Percentiles rank a stretch among this genome's conserved stretches.
These are phyloP conservation scores for Pochonia chlamydosporia DNA, from an alignment of 2,329 filamentous ascomycete genomes.

Conservation along the genomic window DNA sequence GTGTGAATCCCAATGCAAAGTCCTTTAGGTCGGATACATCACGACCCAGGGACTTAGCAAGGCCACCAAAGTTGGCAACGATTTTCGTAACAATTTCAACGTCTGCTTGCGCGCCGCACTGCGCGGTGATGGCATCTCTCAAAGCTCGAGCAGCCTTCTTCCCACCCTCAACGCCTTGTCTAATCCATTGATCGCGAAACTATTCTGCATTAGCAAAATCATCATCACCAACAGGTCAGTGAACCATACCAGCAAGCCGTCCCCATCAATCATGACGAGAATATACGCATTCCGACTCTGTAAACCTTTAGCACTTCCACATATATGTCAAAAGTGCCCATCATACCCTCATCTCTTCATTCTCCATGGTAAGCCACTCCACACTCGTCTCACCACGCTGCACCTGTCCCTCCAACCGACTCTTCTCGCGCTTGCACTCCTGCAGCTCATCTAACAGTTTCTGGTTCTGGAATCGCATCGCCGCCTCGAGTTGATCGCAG, in stretches of 20 bases:
- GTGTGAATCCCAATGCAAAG: conserved; percentile 56
- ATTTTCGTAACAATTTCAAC: conserved; percentile 52
- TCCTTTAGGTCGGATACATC: conserved; percentile 46
- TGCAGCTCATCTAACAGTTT: conserved; percentile 34
- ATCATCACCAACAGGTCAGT: not conserved
- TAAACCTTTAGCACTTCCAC: not conserved
- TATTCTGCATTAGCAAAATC: conserved; percentile 21
- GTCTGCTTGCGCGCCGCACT: conserved; percentile 38
- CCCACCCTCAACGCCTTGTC: conserved; percentile 49
- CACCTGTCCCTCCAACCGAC: conserved; percentile 44
- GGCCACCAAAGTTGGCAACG: conserved; percentile 46
- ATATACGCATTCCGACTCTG: conserved; percentile 55
- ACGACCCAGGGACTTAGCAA: conserved; percentile 43
- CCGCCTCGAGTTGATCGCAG: conserved; percentile 36
- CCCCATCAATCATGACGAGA: conserved; percentile 56
- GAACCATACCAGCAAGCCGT: conserved; percentile 49
- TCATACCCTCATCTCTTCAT: conserved; percentile 41
- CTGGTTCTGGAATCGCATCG: conserved; percentile 37
- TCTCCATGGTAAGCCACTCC: conserved; percentile 29
- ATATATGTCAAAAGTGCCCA: conserved; percentile 7
- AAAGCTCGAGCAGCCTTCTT: conserved; percentile 46
- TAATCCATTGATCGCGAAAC: conserved; percentile 53
- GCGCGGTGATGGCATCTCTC: conserved; percentile 39
- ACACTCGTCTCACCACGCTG: conserved; percentile 31
- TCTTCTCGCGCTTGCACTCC: conserved; percentile 42